Evolutionary conservation across 169 alveolate genomes (phyloP).

Genomic region (Toxoplasma gondii): DNA sequence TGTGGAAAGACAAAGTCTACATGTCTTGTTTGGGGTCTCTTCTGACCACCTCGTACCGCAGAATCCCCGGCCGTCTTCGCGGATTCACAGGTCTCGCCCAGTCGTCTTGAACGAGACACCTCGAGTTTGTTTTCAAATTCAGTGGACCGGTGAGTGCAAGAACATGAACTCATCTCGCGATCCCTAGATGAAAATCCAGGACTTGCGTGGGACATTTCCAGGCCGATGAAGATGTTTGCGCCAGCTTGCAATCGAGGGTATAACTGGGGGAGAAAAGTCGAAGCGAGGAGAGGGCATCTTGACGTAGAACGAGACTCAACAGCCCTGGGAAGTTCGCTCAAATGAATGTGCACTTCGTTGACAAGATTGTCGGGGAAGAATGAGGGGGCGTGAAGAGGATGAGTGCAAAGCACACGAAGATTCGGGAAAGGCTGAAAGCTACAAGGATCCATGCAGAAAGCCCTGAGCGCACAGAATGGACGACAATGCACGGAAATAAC

Average conservation of each 20-base stretch:
- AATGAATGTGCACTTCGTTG: neutral
- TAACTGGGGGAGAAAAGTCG: neutral
- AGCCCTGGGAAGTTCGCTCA: neutral
- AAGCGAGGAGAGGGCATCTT: slow-evolving; percentile 19
- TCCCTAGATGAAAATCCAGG: neutral
- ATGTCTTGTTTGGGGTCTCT: neutral
- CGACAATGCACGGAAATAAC: neutral
- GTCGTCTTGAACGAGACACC: too few species aligned
- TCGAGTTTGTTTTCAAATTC: too few species aligned
- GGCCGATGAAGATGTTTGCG: neutral
- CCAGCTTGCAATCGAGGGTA: neutral
- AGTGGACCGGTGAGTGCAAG: too few species aligned
- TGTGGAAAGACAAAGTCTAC: neutral
- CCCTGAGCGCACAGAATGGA: neutral
- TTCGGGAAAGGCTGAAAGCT: neutral
- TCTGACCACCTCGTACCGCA: too few species aligned
- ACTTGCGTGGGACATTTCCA: neutral
- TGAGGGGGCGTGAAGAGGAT: slow-evolving; percentile 27
- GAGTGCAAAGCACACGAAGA: slow-evolving; percentile 32
- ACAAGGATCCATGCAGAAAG: neutral
- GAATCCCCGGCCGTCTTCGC: too few species aligned
- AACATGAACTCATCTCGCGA: too few species aligned
- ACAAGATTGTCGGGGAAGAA: slow-evolving; percentile 14
- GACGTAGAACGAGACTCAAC: neutral
- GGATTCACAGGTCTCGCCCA: too few species aligned